These are phyloP conservation scores for Dactylonectria macrodidyma DNA, from an alignment of 2,329 filamentous ascomycete genomes.

Conservation along the genomic window DNA sequence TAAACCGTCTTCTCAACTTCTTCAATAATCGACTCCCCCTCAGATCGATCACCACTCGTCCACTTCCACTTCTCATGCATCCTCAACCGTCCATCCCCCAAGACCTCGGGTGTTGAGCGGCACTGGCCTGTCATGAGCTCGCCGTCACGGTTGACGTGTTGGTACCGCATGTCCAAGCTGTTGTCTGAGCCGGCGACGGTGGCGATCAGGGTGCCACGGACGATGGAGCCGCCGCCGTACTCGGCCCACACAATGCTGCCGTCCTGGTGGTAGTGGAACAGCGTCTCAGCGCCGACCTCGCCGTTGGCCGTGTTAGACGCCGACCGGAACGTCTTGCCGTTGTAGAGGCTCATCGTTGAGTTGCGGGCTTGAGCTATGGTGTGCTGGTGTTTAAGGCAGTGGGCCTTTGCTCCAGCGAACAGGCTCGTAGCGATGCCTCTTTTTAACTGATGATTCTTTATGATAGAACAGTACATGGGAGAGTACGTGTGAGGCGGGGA, in stretches of 20 bases:
- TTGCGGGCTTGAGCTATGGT: neutral
- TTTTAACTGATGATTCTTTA: conserved; percentile 30
- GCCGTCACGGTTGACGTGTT: conserved; percentile 45
- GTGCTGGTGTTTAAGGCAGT: neutral
- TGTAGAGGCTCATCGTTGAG: conserved; percentile 29
- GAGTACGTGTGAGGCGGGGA: neutral
- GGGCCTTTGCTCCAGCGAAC: neutral
- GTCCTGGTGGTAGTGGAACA: conserved; percentile 47
- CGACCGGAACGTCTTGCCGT: conserved; percentile 36
- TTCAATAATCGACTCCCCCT: conserved; percentile 44
- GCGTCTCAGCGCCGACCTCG: conserved; percentile 42
- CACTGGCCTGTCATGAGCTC: conserved; percentile 47
- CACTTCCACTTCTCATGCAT: conserved; percentile 48
- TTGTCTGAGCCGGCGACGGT: conserved; percentile 35
- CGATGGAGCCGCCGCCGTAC: conserved; percentile 45
- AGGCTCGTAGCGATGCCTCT: conserved; percentile 31
- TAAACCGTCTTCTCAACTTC: conserved; percentile 34
- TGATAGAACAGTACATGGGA: conserved; percentile 33
- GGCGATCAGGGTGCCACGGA: conserved; percentile 42
- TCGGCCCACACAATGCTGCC: conserved; percentile 47
- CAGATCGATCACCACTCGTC: conserved; percentile 43
- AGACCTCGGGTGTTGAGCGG: conserved; percentile 36
- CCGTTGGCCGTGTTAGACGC: conserved; percentile 44
- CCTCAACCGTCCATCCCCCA: conserved; percentile 43
- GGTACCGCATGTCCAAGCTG: conserved; percentile 47